Conservation (phyloP, 2,329 filamentous ascomycete species). For the Verticillium isaacii region DNA sequence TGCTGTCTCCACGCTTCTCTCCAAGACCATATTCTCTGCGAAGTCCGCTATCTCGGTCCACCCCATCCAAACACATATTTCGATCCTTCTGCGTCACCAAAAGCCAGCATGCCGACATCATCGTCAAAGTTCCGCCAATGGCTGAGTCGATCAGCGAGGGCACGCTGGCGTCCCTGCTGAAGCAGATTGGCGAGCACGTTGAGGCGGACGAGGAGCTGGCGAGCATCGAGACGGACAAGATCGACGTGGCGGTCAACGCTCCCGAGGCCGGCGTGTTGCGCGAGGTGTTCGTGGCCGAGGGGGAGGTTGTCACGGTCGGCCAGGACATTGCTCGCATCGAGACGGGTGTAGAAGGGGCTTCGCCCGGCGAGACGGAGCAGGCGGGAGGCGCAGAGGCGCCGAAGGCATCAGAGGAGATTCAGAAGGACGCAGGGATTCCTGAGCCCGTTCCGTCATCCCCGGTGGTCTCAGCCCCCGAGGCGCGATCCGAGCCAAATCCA, state of each 20-base stretch:
- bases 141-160: slow-evolving; percentile 27
- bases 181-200: slow-evolving; percentile 23
- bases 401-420: neutral
- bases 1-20: neutral
- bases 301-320: slow-evolving; percentile 25
- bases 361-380: slow-evolving; percentile 5
- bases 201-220: slow-evolving; percentile 25
- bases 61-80: neutral
- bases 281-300: slow-evolving; percentile 24
- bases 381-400: neutral
- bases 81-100: neutral
- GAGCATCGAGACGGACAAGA: slow-evolving; percentile 28
- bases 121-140: slow-evolving; percentile 23
- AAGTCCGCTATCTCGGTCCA: neutral
- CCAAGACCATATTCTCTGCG: neutral
- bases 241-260: slow-evolving; percentile 23
- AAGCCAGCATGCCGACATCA: slow-evolving; percentile 8
- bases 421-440: slow-evolving; percentile 1
- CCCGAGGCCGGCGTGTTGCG: slow-evolving; percentile 18
- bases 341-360: slow-evolving; percentile 11
- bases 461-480: neutral
- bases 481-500: slow-evolving; percentile 3
- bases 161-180: slow-evolving; percentile 19
- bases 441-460: neutral
- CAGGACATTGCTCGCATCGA: slow-evolving; percentile 24